Base-by-base conservation (phyloP, 2,329 filamentous ascomycete species). In the Rhynchosporium secalis region DNA sequence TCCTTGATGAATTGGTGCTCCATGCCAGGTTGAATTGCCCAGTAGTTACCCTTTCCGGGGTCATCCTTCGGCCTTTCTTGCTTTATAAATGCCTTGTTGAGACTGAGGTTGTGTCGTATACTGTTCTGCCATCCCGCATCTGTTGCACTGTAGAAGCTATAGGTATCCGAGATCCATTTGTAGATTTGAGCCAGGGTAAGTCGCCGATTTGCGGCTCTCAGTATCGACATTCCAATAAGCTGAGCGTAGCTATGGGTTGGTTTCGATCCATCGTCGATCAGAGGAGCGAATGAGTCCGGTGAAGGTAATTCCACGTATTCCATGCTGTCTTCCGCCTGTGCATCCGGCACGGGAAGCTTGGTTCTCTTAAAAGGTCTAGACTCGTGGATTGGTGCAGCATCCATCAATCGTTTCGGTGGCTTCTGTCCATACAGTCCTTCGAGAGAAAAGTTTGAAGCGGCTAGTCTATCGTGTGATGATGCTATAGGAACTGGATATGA, bases 91-190 rank as follows among this genome's bases (percentile, higher is more conserved):
- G 91, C 91, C 78, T 98, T 98, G 81, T 97, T 96, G 49, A 99
- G 81, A 73, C 93, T 97, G 40, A 99, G 86, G 71, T 99, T 99
- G 77, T 99, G 95, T 40, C 95, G 90, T 75, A 99, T 99, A 79
- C 95, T 98, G 77, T 99, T 99, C 77, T 98, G 94, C 95, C 95
- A 99, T 66, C 95, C 94, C 10, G 90, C 87, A 71, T 97, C 92
- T 61, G 88, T 85, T 48, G 86, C 84, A 69, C 85, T 88, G 79
- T 98, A 99, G 77, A 94, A 97, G 4, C 85, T 87, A 75, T 90
- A 98, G 20, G 89, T 93, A 74, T 96, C 91, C n/a, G 92, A 96
- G 71, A 99, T 98, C 94, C 95, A 99, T 74, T 96, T 96, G 83
- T 98, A 99, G 70, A 99, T 99, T 76, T 97, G 92, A 31, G 92